These are phyloP conservation scores for Paramecium sexaurelia DNA, from an alignment of 73 alveolate genomes.

Conservation along the genomic window DNA sequence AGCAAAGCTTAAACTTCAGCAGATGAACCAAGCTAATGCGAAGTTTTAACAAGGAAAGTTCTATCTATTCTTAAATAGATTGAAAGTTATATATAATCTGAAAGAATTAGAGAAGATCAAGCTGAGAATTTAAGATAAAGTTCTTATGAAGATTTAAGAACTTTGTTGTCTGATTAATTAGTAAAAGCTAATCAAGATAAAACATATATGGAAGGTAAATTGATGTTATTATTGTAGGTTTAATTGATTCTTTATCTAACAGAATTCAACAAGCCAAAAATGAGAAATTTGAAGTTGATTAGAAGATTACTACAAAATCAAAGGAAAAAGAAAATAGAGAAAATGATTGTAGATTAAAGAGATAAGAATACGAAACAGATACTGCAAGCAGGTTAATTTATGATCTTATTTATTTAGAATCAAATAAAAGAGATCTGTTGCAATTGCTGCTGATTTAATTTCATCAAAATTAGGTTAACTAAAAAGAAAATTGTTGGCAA, in stretches of 20 bases:
- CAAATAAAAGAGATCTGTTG: conserved; percentile 2
- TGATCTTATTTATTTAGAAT: background rate
- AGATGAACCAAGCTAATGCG: conserved; percentile 25
- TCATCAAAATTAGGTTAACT: conserved; percentile 49
- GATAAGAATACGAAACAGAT: conserved; percentile 14
- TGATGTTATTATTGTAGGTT: background rate
- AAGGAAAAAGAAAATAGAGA: conserved; percentile 55
- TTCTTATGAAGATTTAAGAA: background rate
- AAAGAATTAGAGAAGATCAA: conserved; percentile 48
- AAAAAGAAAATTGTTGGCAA: conserved; percentile 13
- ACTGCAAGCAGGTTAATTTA: conserved; percentile 21
- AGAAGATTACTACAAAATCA: conserved; percentile 23
- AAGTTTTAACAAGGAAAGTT: conserved; percentile 30
- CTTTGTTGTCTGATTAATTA: conserved; percentile 29
- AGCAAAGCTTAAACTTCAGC: conserved; percentile 18
- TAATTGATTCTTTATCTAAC: background rate
- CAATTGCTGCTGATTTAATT: conserved; percentile 45
- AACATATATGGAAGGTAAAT: conserved; percentile 47
- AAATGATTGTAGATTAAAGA: conserved; percentile 50
- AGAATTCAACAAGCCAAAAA: conserved; percentile 8
- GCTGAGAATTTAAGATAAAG: conserved; percentile 28
- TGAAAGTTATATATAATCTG: conserved; percentile 36
- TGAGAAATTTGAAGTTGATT: conserved; percentile 54
- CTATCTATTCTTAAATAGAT: conserved; percentile 25
- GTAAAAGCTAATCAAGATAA: conserved; percentile 39